Evolutionary conservation across 441 rosid genomes (phyloP).

Genomic region (Pelargonium fulgidum): DNA sequence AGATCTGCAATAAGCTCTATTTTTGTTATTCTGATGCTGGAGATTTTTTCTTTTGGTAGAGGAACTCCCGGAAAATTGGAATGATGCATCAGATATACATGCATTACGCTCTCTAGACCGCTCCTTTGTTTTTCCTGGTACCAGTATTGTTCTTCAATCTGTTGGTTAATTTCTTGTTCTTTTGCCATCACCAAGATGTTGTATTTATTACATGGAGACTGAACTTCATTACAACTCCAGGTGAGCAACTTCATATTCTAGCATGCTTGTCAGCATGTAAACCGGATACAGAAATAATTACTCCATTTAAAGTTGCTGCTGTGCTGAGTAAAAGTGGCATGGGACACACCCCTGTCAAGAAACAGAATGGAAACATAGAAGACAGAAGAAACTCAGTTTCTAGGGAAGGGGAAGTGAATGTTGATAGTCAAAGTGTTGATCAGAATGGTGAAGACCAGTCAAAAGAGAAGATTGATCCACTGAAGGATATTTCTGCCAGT

Average conservation of each 20-base stretch:
- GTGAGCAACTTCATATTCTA: slow-evolving; percentile 80
- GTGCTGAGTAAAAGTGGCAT: slow-evolving; percentile 70
- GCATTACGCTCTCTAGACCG: slow-evolving; percentile 66
- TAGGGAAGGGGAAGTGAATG: slow-evolving; percentile 42
- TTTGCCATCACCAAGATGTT: not conserved
- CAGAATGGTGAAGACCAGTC: slow-evolving; percentile 35
- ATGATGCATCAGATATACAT: slow-evolving; percentile 45
- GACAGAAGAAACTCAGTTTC: slow-evolving; percentile 30
- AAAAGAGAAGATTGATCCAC: slow-evolving; percentile 44
- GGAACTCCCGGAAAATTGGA: slow-evolving; percentile 71
- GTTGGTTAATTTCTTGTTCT: slow-evolving; percentile 5
- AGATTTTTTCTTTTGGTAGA: slow-evolving; percentile 32
- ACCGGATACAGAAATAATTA: slow-evolving; percentile 75
- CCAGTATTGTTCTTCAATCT: slow-evolving; percentile 19
- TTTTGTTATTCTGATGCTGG: slow-evolving; percentile 15
- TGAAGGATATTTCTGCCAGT: slow-evolving; percentile 55
- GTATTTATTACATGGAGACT: not conserved
- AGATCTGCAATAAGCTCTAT: not conserved
- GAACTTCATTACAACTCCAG: slow-evolving; percentile 31
- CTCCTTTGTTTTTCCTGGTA: slow-evolving; percentile 90
- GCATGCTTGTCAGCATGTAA: slow-evolving; percentile 81
- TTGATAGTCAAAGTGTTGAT: slow-evolving; percentile 32
- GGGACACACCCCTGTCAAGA: slow-evolving; percentile 41
- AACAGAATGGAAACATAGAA: slow-evolving; percentile 43
- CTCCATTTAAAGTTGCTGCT: slow-evolving; percentile 96